Base-by-base conservation (phyloP, 768 basidiomycete genomes). In the Dioszegia aurantiaca region DNA sequence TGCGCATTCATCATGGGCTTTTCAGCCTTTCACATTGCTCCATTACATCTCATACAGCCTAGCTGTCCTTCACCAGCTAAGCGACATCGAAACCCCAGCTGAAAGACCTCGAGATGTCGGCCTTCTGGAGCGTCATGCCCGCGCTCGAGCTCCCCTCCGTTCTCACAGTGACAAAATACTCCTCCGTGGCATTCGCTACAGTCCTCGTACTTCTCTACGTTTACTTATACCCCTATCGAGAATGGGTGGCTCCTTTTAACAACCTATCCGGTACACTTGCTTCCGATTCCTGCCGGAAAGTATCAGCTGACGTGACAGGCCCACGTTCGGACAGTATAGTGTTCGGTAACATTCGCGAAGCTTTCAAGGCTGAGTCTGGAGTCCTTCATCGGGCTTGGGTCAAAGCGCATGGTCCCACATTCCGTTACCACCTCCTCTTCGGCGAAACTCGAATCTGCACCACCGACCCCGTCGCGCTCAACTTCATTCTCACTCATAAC, bases 401-500 rank as follows among this genome's bases (percentile, higher is more conserved):
- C 10, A 59, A 73, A 39, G 27, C 56, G 16, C 71, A 66, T 54
- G 75, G 75, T 4, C 66, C 46, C 0, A 70, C 72, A 6, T 63
- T 59, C 54, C 60, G 69, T 33, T 71, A 71, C 46, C 48, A 42
- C 17, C 31, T 67, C 12, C 33, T 73, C 19, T 43, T 62, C 21
- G 63, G 62, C 5, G 17, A 87, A 59, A 81, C 84, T 40, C 85
- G 91, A 33, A 82, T 94, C 1, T 79, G 90, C 55, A 88, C 89
- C 0, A 80, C 90, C 41, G 91, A 94, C 70, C 88, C 90, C 4
- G 73, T 82, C 23, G 86, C 90, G 0, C 72, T 93, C 30, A 76
- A 81, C 11, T 85, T 93, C 68, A 81, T 94, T 37, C 78, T 92
- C 48, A 86, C 86, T 67, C 83, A 89, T 56, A 80, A 83, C 0